Evolutionary conservation across 768 basidiomycete genomes (phyloP).

Genomic region (Scleroderma citrinum): DNA sequence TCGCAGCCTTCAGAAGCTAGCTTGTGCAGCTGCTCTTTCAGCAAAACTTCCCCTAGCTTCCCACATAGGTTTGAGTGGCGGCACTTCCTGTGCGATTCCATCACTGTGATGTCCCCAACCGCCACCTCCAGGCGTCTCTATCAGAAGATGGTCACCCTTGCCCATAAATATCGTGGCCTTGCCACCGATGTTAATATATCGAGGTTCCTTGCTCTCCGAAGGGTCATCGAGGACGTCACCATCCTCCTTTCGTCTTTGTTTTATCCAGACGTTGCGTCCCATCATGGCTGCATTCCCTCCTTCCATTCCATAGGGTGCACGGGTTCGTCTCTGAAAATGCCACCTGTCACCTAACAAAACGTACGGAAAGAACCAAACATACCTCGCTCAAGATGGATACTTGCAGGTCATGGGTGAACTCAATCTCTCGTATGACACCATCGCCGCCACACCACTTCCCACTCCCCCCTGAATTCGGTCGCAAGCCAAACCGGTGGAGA

Average conservation of each 20-base stretch:
- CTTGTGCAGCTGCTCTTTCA: constrained; percentile 57
- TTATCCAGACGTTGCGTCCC: constrained; percentile 88
- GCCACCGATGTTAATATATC: constrained; percentile 83
- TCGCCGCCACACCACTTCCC: constrained; percentile 79
- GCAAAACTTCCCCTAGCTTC: constrained; percentile 68
- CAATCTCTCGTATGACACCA: constrained; percentile 78
- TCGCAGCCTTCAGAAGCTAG: constrained; percentile 40
- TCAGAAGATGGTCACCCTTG: constrained; percentile 72
- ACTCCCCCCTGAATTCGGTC: constrained; percentile 60
- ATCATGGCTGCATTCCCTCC: constrained; percentile 67
- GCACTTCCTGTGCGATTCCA: constrained; percentile 12
- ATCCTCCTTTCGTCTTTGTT: constrained; percentile 57
- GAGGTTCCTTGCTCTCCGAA: constrained; percentile 28
- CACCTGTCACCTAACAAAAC: background rate
- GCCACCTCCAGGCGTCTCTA: constrained; percentile 90
- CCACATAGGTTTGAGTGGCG: constrained; percentile 40
- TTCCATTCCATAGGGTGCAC: constrained; percentile 81
- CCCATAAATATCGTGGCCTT: constrained; percentile 87
- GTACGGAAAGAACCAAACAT: constrained; percentile 10
- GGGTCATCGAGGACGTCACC: constrained; percentile 50
- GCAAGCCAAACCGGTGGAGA: constrained; percentile 74
- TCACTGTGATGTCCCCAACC: constrained; percentile 58
- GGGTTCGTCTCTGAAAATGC: constrained; percentile 60
- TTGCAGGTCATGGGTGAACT: constrained; percentile 75
- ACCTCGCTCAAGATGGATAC: constrained; percentile 88